Conservation (phyloP, 2,329 filamentous ascomycete species). For the Stagonosporopsis chrysanthemi region DNA sequence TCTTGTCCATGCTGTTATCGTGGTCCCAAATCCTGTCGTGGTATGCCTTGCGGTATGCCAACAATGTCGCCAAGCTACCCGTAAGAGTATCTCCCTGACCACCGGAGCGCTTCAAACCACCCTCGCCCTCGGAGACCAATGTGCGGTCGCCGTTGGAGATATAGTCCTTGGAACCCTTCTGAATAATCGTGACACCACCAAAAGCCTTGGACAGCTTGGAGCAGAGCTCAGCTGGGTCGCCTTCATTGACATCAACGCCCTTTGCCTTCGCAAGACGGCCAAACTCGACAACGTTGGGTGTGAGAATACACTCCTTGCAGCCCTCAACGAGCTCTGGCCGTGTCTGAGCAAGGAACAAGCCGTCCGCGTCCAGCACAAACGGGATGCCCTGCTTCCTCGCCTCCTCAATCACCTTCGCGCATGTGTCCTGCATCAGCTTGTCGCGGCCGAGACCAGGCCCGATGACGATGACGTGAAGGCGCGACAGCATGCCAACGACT, state of each 20-base stretch:
- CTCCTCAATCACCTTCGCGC: constrained; percentile 77
- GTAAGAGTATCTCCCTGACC: constrained; percentile 97
- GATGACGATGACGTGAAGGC: constrained; percentile 90
- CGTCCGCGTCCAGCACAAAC: constrained; percentile 92
- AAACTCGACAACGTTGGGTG: constrained; percentile 95
- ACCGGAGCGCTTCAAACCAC: constrained; percentile 87
- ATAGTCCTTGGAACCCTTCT: constrained; percentile 84
- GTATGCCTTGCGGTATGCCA: constrained; percentile 90
- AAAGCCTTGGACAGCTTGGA: constrained; percentile 76
- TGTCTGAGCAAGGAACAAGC: constrained; percentile 77
- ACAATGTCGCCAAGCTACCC: constrained; percentile 83
- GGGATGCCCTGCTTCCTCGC: constrained; percentile 76
- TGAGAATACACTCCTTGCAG: constrained; percentile 85
- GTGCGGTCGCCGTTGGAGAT: constrained; percentile 82
- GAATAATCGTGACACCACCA: constrained; percentile 87
- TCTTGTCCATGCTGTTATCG: constrained; percentile 61
- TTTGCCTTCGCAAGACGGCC: constrained; percentile 78
- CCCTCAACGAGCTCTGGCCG: constrained; percentile 79
- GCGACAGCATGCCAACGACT: constrained; percentile 81
- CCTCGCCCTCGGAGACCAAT: constrained; percentile 77
- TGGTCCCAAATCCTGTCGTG: constrained; percentile 79
- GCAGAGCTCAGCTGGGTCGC: constrained; percentile 65
- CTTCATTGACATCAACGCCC: constrained; percentile 67
- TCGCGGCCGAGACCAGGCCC: constrained; percentile 93
- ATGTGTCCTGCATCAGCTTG: constrained; percentile 86